These are phyloP conservation scores for Eremochloa ophiuroides DNA, from an alignment of 176 grass and related monocot genomes.

Conservation along the genomic window DNA sequence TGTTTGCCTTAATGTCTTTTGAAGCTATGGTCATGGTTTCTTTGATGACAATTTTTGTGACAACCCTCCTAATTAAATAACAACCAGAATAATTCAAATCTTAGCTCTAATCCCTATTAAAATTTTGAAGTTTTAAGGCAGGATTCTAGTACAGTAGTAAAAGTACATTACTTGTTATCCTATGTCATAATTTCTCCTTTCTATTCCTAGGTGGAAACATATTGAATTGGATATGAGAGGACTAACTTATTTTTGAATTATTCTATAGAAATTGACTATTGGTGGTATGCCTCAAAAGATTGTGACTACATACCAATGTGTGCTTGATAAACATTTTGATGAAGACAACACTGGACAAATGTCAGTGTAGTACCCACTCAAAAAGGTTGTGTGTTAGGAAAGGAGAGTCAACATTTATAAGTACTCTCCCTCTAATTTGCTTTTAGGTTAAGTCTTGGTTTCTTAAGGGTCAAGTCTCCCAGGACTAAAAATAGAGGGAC, in stretches of 20 bases:
- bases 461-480: too few species aligned
- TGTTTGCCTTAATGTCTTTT: too few species aligned
- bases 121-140: constrained; percentile 46
- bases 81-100: constrained; percentile 41
- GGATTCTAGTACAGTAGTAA: constrained; percentile 61
- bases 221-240: constrained; percentile 10
- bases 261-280: constrained; percentile 69
- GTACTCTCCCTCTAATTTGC: too few species aligned
- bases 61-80: too few species aligned
- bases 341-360: constrained; percentile 83
- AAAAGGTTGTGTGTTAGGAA: too few species aligned
- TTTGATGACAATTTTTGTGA: constrained; percentile 50
- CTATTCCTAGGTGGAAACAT: too few species aligned
- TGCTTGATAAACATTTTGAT: constrained; percentile 68
- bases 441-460: too few species aligned
- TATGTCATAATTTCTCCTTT: background rate
- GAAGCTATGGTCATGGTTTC: too few species aligned
- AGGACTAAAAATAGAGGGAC: too few species aligned
- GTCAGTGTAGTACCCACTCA: background rate
- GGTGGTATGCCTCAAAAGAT: constrained; percentile 86
- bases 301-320: constrained; percentile 62
- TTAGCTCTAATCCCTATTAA: constrained; percentile 35
- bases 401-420: too few species aligned
- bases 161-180: constrained; percentile 47
- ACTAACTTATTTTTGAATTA: constrained; percentile 17